phyloP scores from a whole-genome alignment of 2,329 filamentous ascomycete genomes.

The Chaetothyriales sp. region DNA sequence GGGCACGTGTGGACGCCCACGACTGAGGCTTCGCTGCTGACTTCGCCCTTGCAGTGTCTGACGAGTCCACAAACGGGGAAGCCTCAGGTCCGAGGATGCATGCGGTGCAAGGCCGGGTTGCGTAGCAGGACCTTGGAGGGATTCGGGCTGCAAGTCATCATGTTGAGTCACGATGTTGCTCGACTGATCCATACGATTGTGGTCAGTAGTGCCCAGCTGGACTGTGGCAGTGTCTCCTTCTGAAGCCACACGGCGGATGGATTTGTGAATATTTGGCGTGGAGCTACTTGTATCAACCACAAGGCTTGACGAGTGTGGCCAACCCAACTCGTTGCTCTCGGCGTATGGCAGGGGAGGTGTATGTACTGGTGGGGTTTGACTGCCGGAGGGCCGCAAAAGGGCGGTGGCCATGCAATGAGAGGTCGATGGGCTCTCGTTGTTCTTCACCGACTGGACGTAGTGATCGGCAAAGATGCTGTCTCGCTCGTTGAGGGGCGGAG shows the following conservation, averaged over 20 bases:
- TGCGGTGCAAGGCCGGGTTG: not conserved
- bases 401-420: not conserved
- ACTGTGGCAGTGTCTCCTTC: conserved; percentile 11
- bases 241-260: conserved; percentile 13
- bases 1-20: conserved; percentile 37
- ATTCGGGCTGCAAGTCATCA: conserved; percentile 13
- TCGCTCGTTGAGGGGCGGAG: conserved; percentile 43
- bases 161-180: not conserved
- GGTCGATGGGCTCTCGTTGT: not conserved
- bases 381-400: not conserved
- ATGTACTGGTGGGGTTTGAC: conserved; percentile 25
- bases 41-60: conserved; percentile 16
- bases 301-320: conserved; percentile 19
- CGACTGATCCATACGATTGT: not conserved
- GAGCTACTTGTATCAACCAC: conserved; percentile 19
- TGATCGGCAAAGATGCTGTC: conserved; percentile 51
- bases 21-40: conserved; percentile 26
- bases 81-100: not conserved
- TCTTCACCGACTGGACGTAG: conserved; percentile 38
- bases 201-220: conserved; percentile 1
- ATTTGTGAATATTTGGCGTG: not conserved
- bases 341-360: conserved; percentile 23
- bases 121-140: not conserved
- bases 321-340: not conserved
- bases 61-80: not conserved